Evolutionary conservation across 2,329 filamentous ascomycete genomes (phyloP).

Genomic region (Claviceps capensis): DNA sequence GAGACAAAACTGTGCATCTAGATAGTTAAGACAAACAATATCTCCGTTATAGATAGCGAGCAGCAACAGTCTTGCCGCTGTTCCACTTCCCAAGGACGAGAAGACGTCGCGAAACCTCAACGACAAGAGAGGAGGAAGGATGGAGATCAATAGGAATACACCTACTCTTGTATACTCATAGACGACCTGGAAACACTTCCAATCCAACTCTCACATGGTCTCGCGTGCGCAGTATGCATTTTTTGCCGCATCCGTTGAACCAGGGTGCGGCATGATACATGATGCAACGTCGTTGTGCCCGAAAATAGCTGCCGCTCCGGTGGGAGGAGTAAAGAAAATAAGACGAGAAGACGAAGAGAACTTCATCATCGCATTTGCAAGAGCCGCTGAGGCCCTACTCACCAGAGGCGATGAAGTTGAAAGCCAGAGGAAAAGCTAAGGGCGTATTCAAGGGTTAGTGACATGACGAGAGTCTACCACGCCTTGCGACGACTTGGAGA

Average conservation of each 20-base stretch:
- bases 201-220: background rate
- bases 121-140: conserved; percentile 15
- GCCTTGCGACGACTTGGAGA: background rate
- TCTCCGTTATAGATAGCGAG: background rate
- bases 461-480: background rate
- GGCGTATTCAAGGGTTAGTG: conserved; percentile 4
- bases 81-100: background rate
- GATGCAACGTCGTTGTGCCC: background rate
- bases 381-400: conserved; percentile 39
- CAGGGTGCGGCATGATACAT: background rate
- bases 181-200: conserved; percentile 1
- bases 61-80: background rate
- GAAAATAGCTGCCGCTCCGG: background rate
- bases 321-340: background rate
- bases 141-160: conserved; percentile 28
- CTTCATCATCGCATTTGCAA: conserved; percentile 1
- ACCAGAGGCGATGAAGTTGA: conserved; percentile 89
- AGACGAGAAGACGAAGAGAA: background rate
- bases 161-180: conserved; percentile 17
- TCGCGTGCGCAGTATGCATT: background rate
- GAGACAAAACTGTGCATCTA: background rate
- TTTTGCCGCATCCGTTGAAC: background rate
- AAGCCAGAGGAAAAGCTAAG: conserved; percentile 61
- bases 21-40: background rate
- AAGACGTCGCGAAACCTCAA: background rate